A percentile compares a stretch with the other conserved stretches of the same genome.
Conservation (phyloP, 352 stramenopile species). For the Plasmopara viticola region DNA sequence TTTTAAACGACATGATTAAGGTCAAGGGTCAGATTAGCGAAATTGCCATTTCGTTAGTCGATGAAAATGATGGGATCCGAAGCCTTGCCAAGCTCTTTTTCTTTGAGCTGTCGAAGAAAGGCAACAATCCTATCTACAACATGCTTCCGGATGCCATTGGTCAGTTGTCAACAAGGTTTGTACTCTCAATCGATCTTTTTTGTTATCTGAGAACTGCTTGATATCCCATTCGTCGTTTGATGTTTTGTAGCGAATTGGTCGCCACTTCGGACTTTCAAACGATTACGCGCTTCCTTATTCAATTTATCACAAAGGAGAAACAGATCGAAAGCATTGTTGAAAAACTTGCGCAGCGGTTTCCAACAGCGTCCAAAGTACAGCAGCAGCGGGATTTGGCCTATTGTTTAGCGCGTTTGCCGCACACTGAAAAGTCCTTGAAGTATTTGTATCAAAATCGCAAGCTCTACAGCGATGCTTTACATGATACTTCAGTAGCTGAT, state of each 20-base stretch:
- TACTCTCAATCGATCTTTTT: conserved; percentile 1
- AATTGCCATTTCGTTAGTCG: conserved; percentile 93
- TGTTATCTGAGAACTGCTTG: background rate
- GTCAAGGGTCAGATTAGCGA: conserved; percentile 95
- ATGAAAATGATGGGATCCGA: conserved; percentile 89
- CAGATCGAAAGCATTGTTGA: conserved; percentile 77
- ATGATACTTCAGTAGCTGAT: conserved; percentile 87
- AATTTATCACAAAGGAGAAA: conserved; percentile 97
- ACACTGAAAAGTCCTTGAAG: conserved; percentile 93
- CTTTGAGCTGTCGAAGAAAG: conserved; percentile 93
- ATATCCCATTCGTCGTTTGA: background rate
- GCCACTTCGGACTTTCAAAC: conserved; percentile 86
- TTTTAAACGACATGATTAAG: conserved; percentile 99
- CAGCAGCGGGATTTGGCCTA: conserved; percentile 89
- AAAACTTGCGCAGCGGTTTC: conserved; percentile 94
- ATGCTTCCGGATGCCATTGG: conserved; percentile 96
- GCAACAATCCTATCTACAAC: conserved; percentile 98
- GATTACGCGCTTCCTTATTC: conserved; percentile 95
- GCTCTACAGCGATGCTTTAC: conserved; percentile 89
- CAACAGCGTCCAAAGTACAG: conserved; percentile 59
- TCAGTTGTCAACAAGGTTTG: conserved; percentile 78
- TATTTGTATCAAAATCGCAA: conserved; percentile 86
- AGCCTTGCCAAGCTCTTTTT: conserved; percentile 96
- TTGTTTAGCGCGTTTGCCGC: conserved; percentile 90
- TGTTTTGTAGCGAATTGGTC: conserved; percentile 54